Evolutionary conservation across 805 yeast species (phyloP), one percentile per base, ranked within the genome.

Genomic region (Yueomyces sinensis): DNA sequence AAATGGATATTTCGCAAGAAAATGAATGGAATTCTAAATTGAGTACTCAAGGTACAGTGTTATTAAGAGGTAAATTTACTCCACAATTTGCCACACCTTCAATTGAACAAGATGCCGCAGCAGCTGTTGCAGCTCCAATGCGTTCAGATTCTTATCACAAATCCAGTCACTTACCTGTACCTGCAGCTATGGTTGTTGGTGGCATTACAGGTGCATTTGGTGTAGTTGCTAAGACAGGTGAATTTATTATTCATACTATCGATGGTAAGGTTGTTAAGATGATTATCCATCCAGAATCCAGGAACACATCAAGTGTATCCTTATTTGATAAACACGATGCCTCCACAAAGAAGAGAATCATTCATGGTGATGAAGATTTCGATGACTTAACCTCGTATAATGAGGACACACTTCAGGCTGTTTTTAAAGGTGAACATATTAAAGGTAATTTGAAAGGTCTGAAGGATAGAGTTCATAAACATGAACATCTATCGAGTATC

Each of bases 11-110:
- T 1, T 57, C 55, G 20, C 52, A 63, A 29, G 46, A 65, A 13
- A 61, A 68, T 18, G 61, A 62, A 13, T 61, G 76, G 41, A 60
- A 61, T 23, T 66, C 67, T 30, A 54, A 65, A 13, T 58, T 80
- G 37, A 63, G 70, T 41, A 72, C 82, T 17, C 75, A 74, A 48
- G 89, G 89, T 38, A 41, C 58, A 2, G 57, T 77, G 14, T 57
- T 64, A 36, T 51, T 76, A 38, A 59, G 62, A 30, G 75, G 71
- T 3, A 58, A 62, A 1, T 80, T 79, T 56, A 52, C 50, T 32
- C 82, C 86, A n/a, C 70, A 72, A 42, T 80, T 76, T 51, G 56
- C 72, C 32, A 69, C 79, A 52, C 82, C 86, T 11, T 55, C 59
- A 33, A 53, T 76, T 30, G 61, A 50, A 32, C 68, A 37, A 14